phyloP scores from a whole-genome alignment of 75 land plant species.

The Ceratopteris richardii region DNA sequence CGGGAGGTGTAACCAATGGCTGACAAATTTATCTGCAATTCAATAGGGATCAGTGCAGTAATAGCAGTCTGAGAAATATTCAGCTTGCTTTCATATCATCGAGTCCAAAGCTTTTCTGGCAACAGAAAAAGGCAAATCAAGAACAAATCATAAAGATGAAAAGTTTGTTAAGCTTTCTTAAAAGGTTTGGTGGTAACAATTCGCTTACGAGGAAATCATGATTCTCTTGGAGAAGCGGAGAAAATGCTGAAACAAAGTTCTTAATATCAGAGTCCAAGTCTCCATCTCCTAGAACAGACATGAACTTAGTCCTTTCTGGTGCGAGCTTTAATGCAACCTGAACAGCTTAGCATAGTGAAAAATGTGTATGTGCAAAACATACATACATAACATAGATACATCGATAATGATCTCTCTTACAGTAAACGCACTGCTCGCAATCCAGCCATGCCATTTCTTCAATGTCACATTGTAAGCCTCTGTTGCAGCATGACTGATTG shows the following conservation, averaged over 20 bases:
- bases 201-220: slow-evolving; percentile 78
- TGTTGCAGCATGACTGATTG: slow-evolving; percentile 70
- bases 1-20: too few species aligned
- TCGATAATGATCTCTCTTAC: slow-evolving; percentile 24
- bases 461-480: slow-evolving; percentile 76
- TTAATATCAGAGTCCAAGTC: slow-evolving; percentile 65
- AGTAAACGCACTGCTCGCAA: slow-evolving; percentile 85
- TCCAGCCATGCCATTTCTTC: slow-evolving; percentile 94
- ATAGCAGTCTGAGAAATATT: too few species aligned
- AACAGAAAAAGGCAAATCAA: slow-evolving; percentile 1
- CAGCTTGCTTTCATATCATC: slow-evolving; percentile 40
- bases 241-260: slow-evolving; percentile 53
- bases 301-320: slow-evolving; percentile 93
- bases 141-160: background rate
- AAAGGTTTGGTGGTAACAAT: too few species aligned
- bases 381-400: background rate
- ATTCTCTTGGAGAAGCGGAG: slow-evolving; percentile 72
- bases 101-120: slow-evolving; percentile 41
- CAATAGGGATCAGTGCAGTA: too few species aligned
- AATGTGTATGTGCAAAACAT: too few species aligned
- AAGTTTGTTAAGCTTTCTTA: background rate
- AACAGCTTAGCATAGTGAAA: slow-evolving; percentile 7
- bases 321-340: slow-evolving; percentile 91
- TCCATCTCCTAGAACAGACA: slow-evolving; percentile 60
- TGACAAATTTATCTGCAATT: too few species aligned